Base-by-base conservation (phyloP, 305 asterid species). In the Fraxinus xanthoxyloides region DNA sequence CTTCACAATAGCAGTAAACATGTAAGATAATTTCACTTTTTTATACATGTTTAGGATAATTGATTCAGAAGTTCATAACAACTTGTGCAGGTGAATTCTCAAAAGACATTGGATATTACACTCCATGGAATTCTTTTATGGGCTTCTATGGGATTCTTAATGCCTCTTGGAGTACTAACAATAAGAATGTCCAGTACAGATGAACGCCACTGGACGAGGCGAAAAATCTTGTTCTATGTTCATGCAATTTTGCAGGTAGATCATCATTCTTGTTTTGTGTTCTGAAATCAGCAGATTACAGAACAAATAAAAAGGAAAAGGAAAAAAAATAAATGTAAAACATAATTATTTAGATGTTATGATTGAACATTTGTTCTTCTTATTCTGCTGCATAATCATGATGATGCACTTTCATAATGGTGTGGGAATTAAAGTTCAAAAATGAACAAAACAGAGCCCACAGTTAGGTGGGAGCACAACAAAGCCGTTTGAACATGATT, bases 91-190 rank as follows among this genome's bases (percentile, higher is more conserved):
- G 90, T 82, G 54, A 85, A 79, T 87, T 81, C 89, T 82, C 82
- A 79, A 30, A 92, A 73, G 87, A 75, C 77, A 82, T 77, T 84
- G 83, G 90, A 90, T 35, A 91, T 94, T 79, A 85, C 81, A 79
- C 84, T 93, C 82, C 98, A 93, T 89, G 98, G 96, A 63, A 73
- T 94, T 72, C 78, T 93, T 19, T 77, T 92, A 23, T 94, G 98
- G 97, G 92, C 91, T 82, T 92, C 98, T 38, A 85, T 90, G 90
- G 97, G 97, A 40, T 85, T 91, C 77, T 89, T 93, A 84, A 89
- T 93, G 90, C 98, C 98, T 59, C 77, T 85, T 15, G 98, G 95
- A 43, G 87, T 94, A 89, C 86, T 94, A 28, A 72, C 87, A 73
- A 89, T 92, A 83, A 90, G 98, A 87, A 79, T 90, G 54, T 87